Percentiles rank a stretch among this genome's conserved stretches.
Conservation (phyloP, 345 rosid species). For the Combretum micranthum region DNA sequence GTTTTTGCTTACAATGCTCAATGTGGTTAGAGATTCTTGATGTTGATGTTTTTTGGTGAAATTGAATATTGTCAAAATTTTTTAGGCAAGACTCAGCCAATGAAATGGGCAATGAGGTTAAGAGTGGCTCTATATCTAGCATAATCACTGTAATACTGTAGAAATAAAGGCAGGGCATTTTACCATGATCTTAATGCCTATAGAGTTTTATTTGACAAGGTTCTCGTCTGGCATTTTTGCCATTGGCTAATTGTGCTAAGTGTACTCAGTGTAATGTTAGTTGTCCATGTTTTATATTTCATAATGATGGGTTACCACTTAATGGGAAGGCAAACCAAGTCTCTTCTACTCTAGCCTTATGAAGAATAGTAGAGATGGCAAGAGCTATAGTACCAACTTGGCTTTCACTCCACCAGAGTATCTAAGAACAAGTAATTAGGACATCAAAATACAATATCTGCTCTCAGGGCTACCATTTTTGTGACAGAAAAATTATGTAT, state of each 20-base stretch:
- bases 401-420: constrained; percentile 51
- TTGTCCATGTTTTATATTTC: background rate
- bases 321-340: constrained; percentile 45
- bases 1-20: too few species aligned
- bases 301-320: constrained; percentile 5
- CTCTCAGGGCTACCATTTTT: too few species aligned
- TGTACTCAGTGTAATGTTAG: background rate
- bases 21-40: background rate
- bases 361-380: constrained; percentile 50
- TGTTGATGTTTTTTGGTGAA: background rate
- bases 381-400: constrained; percentile 42
- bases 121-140: constrained; percentile 40
- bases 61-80: background rate
- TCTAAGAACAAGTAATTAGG: constrained; percentile 30
- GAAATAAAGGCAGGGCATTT: constrained; percentile 33
- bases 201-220: constrained; percentile 40
- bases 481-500: too few species aligned
- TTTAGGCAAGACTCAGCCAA: constrained; percentile 38
- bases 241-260: background rate
- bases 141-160: constrained; percentile 39
- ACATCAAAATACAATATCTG: too few species aligned
- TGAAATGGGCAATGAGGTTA: constrained; percentile 51
- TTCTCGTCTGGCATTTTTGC: constrained; percentile 1
- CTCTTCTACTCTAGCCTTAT: constrained; percentile 42
- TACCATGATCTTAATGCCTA: constrained; percentile 46